Percentiles rank a stretch among this genome's conserved stretches.
These are phyloP conservation scores for Stereum hirsutum DNA, from an alignment of 1,284 basidiomycete genomes.

Conservation along the genomic window DNA sequence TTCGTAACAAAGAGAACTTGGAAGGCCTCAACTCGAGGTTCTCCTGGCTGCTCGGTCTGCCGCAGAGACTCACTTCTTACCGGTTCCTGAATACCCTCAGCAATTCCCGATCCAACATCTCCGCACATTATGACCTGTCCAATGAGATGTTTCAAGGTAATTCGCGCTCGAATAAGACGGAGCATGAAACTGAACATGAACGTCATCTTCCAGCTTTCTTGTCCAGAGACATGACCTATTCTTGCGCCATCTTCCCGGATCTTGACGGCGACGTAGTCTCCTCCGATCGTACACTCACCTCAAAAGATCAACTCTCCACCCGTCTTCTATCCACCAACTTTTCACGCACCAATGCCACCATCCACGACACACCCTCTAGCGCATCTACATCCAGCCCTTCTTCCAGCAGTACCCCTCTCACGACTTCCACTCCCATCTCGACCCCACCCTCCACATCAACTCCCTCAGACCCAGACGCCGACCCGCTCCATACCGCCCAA, in stretches of 20 bases:
- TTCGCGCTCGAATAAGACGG: too few relatives aligned
- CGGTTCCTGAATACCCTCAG: constrained; percentile 53
- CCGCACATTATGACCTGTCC: constrained; percentile 68
- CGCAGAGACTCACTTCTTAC: constrained; percentile 36
- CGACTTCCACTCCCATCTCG: not conserved
- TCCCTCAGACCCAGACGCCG: constrained; percentile 4
- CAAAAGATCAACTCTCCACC: too few relatives aligned
- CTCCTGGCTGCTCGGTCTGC: constrained; percentile 45
- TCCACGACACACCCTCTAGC: constrained; percentile 11
- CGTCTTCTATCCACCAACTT: constrained; percentile 9
- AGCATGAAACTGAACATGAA: too few relatives aligned
- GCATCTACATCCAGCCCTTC: constrained; percentile 15
- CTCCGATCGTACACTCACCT: constrained; percentile 2
- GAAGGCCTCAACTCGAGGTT: constrained; percentile 15
- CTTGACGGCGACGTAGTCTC: constrained; percentile 46
- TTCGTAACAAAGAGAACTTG: constrained; percentile 14
- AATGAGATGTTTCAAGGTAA: constrained; percentile 33
- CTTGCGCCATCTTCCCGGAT: constrained; percentile 63
- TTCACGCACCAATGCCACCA: constrained; percentile 1
- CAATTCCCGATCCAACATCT: constrained; percentile 63
- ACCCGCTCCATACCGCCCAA: constrained; percentile 62
- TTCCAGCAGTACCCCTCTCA: constrained; percentile 2
- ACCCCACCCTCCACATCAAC: constrained; percentile 3
- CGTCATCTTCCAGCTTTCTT: constrained; percentile 47
- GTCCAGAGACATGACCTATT: constrained; percentile 76